Evolutionary conservation across 1,139 yeast species (phyloP), one percentile per base, ranked within the genome.

Genomic region (Blastobotrys indianensis): DNA sequence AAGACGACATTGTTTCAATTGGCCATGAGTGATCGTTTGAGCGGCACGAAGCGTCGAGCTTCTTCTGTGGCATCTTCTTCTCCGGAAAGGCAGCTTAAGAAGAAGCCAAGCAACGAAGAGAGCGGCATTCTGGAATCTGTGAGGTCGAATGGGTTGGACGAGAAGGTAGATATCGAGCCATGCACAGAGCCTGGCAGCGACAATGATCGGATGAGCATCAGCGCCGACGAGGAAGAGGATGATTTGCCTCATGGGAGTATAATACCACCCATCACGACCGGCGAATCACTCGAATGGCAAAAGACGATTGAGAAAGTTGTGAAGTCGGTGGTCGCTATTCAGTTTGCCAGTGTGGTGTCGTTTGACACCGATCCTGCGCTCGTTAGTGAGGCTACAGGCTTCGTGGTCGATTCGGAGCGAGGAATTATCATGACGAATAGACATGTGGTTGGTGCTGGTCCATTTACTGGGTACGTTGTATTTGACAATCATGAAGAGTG

Each of bases 401-500:
- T 90, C 63, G 87, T 90, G n/a, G 97, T 90, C 10, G 97, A 90
- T 63, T 74, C 90, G 2, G 71, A 75, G 47, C 66, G 78, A 37
- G 97, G 97, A 8, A 75, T 87, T 52, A 87, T 90, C 50, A 73
- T 90, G 61, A 90, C 97, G 11, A 90, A 90, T 67, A 77, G 96
- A 63, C 97, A 88, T 62, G 97, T 88, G 39, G 95, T 88, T 37
- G 95, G 96, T 1, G 88, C 95, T 0, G 96, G 97, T 8, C 96
- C 96, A 1, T 87, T 90, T 61, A 76, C 80, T 39, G 96, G 97
- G 1, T 86, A 83, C 59, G 95, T 87, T 0, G 90, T 90, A 1
- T 88, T 88, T 61, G 95, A 90, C 62, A 90, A 90, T 62, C 97
- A 90, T 63, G 97, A 90, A 66, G 96, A 90, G 66, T 86, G 88